A percentile compares a stretch with the other conserved stretches of the same genome.
phyloP scores from a whole-genome alignment of 352 stramenopile species.

The Phytopythium delawarense region DNA sequence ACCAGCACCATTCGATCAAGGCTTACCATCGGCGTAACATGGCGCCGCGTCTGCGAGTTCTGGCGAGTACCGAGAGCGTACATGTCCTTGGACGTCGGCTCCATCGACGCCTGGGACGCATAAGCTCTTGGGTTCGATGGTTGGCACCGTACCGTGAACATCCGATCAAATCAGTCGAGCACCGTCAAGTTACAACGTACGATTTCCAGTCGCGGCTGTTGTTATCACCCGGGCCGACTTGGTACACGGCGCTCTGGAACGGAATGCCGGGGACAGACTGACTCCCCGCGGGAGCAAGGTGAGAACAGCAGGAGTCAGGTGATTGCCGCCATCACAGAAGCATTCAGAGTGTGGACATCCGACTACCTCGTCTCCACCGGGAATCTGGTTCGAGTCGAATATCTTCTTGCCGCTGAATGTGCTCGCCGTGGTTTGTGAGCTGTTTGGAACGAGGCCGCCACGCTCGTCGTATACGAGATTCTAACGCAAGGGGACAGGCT shows the following conservation, averaged over 20 bases:
- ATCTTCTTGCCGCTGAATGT: slow-evolving; percentile 40
- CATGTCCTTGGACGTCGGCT: slow-evolving; percentile 38
- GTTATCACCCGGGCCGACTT: slow-evolving; percentile 18
- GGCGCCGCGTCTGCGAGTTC: slow-evolving; percentile 61
- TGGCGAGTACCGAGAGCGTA: slow-evolving; percentile 41
- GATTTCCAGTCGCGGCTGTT: slow-evolving; percentile 66
- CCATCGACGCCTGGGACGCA: slow-evolving; percentile 49
- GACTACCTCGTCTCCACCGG: slow-evolving; percentile 12
- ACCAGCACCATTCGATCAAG: background rate
- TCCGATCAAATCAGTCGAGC: background rate
- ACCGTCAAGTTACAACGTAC: slow-evolving; percentile 22
- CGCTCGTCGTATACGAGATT: slow-evolving; percentile 48
- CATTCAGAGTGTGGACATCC: background rate
- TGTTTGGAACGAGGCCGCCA: slow-evolving; percentile 53
- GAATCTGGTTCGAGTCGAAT: slow-evolving; percentile 48
- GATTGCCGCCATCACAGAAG: background rate
- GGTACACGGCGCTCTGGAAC: slow-evolving; percentile 67
- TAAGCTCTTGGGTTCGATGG: slow-evolving; percentile 38
- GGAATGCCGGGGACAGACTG: slow-evolving; percentile 43
- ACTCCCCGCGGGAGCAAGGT: background rate
- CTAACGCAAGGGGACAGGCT: slow-evolving; percentile 13
- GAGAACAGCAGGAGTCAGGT: background rate
- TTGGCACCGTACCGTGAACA: background rate
- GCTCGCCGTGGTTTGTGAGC: slow-evolving; percentile 11
- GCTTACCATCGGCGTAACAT: slow-evolving; percentile 53